phyloP scores from a whole-genome alignment of 371 early-diverging fungal genomes.

The Rozella allomycis region DNA sequence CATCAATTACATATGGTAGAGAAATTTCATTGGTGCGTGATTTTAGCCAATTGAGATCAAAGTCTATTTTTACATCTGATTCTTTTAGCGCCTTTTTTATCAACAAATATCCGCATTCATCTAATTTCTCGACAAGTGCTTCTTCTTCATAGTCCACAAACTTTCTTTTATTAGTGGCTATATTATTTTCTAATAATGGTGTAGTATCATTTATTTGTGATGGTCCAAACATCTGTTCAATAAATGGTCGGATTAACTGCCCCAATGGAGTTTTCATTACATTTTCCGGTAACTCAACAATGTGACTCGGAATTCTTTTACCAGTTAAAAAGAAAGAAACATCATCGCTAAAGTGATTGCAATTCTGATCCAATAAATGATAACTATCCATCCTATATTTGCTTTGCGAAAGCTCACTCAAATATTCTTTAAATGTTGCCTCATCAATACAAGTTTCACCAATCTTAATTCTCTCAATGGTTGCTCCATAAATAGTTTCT shows the following conservation, averaged over 20 bases:
- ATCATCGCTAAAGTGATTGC: conserved; percentile 11
- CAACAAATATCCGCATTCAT: no score
- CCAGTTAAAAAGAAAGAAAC: conserved; percentile 60
- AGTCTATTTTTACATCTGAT: no score
- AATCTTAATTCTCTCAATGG: conserved; percentile 46
- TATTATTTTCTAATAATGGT: no score
- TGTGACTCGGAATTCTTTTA: conserved; percentile 43
- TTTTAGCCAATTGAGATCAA: no score
- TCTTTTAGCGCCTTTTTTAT: no score
- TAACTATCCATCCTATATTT: conserved; percentile 41
- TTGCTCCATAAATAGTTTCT: conserved; percentile 43
- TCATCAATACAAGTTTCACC: conserved; percentile 55
- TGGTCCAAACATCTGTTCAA: conserved; percentile 1
- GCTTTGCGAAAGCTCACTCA: conserved; percentile 29
- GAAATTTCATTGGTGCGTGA: no score
- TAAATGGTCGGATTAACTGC: neutral
- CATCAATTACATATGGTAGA: no score
- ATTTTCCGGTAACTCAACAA: conserved; percentile 41
- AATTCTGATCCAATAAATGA: conserved; percentile 35
- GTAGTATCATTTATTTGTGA: no score
- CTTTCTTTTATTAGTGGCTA: no score
- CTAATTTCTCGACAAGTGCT: no score
- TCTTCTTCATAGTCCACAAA: no score
- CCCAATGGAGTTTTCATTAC: conserved; percentile 30
- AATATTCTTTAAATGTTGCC: conserved; percentile 50